These are phyloP conservation scores for Zoysia matrella DNA, from an alignment of 202 grass and related monocot species.

Conservation along the genomic window DNA sequence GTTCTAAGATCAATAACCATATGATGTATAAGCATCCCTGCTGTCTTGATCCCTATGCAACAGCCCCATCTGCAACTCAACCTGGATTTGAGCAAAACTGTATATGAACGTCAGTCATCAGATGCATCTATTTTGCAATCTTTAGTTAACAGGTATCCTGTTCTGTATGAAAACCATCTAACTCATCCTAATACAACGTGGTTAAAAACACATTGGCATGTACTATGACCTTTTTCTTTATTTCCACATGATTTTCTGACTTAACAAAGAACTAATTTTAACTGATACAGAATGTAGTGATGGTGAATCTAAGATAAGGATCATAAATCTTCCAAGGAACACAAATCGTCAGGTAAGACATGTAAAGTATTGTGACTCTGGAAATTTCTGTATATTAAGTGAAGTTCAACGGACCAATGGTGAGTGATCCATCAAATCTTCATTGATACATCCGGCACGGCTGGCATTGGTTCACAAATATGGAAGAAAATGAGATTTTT, in stretches of 20 bases:
- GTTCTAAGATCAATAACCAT: not conserved
- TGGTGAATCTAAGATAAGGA: constrained; percentile 57
- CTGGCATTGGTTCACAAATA: not conserved
- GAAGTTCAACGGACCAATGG: not conserved
- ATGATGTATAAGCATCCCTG: not conserved
- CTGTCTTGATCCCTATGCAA: too few species aligned
- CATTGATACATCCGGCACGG: not conserved
- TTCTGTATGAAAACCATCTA: not conserved
- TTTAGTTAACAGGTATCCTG: not conserved
- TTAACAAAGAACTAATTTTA: not conserved
- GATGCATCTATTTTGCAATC: not conserved
- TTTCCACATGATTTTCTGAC: constrained; percentile 20
- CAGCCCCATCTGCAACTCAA: too few species aligned
- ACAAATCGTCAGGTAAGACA: constrained; percentile 56
- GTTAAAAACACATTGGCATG: not conserved
- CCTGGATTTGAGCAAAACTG: too few species aligned
- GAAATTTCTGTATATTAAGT: not conserved
- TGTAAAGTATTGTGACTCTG: not conserved
- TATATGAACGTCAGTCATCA: not conserved
- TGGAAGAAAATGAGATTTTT: not conserved
- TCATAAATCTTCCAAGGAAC: constrained; percentile 71
- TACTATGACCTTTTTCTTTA: not conserved
- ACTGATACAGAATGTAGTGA: constrained; percentile 78
- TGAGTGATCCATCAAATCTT: constrained; percentile 2
- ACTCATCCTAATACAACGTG: not conserved